Percentiles rank a stretch among this genome's conserved stretches.
Evolutionary conservation across 1,139 yeast genomes (phyloP).

Genomic region (Candida dubliniensis): DNA sequence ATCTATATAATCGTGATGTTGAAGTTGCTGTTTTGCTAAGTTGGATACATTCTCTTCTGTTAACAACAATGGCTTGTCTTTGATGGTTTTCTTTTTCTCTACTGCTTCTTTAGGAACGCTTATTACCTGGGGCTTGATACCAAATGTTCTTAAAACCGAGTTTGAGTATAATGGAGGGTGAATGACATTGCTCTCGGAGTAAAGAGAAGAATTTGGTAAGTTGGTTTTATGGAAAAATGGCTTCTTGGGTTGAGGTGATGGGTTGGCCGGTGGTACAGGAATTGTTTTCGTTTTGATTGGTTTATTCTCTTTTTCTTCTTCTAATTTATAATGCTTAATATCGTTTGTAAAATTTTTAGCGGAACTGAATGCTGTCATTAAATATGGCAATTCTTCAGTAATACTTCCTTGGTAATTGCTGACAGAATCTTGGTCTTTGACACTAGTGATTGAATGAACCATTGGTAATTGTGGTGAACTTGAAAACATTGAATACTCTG

Average conservation of each 20-base stretch:
- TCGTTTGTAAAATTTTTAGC: constrained; percentile 54
- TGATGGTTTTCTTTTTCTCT: constrained; percentile 1
- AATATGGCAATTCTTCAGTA: constrained; percentile 54
- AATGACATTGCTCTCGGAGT: constrained; percentile 35
- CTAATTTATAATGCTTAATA: constrained; percentile 28
- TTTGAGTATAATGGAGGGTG: constrained; percentile 36
- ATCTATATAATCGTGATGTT: constrained; percentile 9
- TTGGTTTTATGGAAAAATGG: constrained; percentile 28
- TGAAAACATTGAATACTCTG: constrained; percentile 33
- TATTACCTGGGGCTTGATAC: constrained; percentile 48
- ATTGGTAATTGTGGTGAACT: constrained; percentile 34
- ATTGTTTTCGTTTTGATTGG: not conserved
- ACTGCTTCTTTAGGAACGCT: constrained; percentile 16
- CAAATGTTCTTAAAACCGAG: constrained; percentile 40
- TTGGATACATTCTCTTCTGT: constrained; percentile 11
- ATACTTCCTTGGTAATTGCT: constrained; percentile 44
- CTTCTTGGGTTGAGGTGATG: constrained; percentile 8
- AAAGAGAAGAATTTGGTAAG: constrained; percentile 36
- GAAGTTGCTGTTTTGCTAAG: constrained; percentile 1
- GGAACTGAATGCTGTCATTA: constrained; percentile 58
- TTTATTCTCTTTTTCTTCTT: constrained; percentile 7
- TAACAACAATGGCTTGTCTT: constrained; percentile 6
- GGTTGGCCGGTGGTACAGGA: not conserved
- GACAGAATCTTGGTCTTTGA: constrained; percentile 12
- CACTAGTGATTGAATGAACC: constrained; percentile 44